These are phyloP conservation scores for Pestalotiopsis sp. DNA, from an alignment of 2,329 filamentous ascomycete genomes.

Conservation along the genomic window DNA sequence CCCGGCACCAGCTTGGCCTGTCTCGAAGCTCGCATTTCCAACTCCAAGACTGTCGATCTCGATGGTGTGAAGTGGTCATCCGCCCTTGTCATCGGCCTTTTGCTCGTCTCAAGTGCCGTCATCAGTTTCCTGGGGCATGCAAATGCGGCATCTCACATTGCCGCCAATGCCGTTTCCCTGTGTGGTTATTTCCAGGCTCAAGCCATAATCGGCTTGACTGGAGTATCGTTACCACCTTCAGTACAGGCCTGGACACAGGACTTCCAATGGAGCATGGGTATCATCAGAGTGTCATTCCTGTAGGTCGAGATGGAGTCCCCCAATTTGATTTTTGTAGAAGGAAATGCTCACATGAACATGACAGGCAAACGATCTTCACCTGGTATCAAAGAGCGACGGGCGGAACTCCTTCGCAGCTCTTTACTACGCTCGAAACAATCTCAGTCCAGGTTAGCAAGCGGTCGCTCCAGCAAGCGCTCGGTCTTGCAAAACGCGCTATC, in stretches of 20 bases:
- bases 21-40: constrained; percentile 85
- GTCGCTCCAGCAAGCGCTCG: constrained; percentile 37
- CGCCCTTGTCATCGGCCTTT: constrained; percentile 83
- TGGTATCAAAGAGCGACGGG: constrained; percentile 97
- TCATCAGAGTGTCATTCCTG: constrained; percentile 79
- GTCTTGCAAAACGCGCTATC: constrained; percentile 57
- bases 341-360: background rate
- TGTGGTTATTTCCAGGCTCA: constrained; percentile 95
- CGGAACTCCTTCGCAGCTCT: constrained; percentile 77
- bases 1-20: constrained; percentile 73
- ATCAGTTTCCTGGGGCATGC: constrained; percentile 90
- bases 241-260: constrained; percentile 95
- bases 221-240: constrained; percentile 81
- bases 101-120: constrained; percentile 82
- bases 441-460: constrained; percentile 84
- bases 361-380: constrained; percentile 74
- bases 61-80: constrained; percentile 88
- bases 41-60: constrained; percentile 90
- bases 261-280: constrained; percentile 98
- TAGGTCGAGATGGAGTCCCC: constrained; percentile 5
- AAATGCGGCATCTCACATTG: constrained; percentile 92
- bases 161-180: constrained; percentile 89
- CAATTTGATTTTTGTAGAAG: background rate
- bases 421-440: constrained; percentile 72
- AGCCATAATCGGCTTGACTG: constrained; percentile 85